Evolutionary conservation across 2,329 filamentous ascomycete genomes (phyloP).

Genomic region (Penicillium sp.): DNA sequence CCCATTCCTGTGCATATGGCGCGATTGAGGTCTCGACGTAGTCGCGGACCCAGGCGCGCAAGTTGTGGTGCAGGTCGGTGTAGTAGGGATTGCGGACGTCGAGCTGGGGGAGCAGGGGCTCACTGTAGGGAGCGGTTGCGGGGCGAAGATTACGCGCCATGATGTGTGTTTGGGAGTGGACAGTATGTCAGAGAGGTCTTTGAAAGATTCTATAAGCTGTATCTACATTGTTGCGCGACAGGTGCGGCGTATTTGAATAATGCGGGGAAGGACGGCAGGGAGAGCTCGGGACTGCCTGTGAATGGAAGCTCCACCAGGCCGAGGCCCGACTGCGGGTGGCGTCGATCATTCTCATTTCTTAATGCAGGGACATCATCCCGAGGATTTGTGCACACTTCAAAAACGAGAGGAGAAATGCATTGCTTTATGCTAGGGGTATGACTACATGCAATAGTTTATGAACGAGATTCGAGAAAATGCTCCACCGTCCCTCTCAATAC

Average conservation of each 20-base stretch:
- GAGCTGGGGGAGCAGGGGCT: slow-evolving; percentile 52
- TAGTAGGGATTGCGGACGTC: slow-evolving; percentile 57
- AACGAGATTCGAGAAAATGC: not conserved
- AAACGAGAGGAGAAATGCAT: slow-evolving; percentile 15
- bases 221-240: not conserved
- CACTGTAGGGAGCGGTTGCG: slow-evolving; percentile 42
- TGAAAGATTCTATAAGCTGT: not conserved
- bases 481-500: not conserved
- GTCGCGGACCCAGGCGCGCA: slow-evolving; percentile 58
- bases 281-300: slow-evolving; percentile 14
- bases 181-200: not conserved
- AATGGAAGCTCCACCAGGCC: slow-evolving; percentile 15
- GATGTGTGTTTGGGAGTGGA: not conserved
- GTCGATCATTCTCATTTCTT: slow-evolving; percentile 8
- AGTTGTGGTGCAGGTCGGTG: slow-evolving; percentile 60
- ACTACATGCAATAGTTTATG: slow-evolving; percentile 2
- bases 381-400: not conserved
- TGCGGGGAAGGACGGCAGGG: slow-evolving; percentile 15
- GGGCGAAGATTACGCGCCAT: slow-evolving; percentile 24
- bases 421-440: slow-evolving; percentile 18
- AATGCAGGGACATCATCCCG: too few relatives aligned
- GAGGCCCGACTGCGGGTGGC: slow-evolving; percentile 17
- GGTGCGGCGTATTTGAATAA: slow-evolving; percentile 4
- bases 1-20: slow-evolving; percentile 65
- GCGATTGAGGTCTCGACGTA: slow-evolving; percentile 63